Percentiles rank a stretch among this genome's conserved stretches.
These are phyloP conservation scores for Hypsizygus marmoreus DNA, from an alignment of 768 basidiomycete genomes.

Conservation along the genomic window DNA sequence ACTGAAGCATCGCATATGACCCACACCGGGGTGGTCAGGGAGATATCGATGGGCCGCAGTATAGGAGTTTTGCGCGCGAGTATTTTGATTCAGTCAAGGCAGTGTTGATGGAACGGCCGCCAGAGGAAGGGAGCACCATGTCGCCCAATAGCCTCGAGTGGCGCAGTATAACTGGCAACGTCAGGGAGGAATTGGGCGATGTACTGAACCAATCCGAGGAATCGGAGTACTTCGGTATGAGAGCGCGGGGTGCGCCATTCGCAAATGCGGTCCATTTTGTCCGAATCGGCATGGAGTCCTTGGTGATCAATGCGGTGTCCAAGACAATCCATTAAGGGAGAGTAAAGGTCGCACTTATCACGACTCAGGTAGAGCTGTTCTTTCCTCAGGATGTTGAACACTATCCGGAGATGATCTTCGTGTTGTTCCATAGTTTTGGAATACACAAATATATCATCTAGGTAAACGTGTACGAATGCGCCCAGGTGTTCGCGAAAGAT, in stretches of 20 bases:
- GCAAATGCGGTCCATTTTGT: conserved; percentile 24
- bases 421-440: conserved; percentile 10
- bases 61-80: neutral
- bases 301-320: conserved; percentile 31
- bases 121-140: conserved; percentile 1
- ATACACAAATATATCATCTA: conserved; percentile 42
- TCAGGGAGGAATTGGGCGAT: too few relatives aligned
- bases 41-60: neutral
- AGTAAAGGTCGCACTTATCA: conserved; percentile 13
- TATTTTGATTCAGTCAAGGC: neutral
- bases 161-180: too few relatives aligned
- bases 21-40: neutral
- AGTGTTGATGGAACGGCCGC: neutral
- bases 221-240: too few relatives aligned
- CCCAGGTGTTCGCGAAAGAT: conserved; percentile 42
- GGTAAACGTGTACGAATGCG: conserved; percentile 40
- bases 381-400: neutral
- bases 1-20: neutral
- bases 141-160: too few relatives aligned
- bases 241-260: conserved; percentile 15
- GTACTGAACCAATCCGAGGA: too few relatives aligned
- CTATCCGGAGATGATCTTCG: neutral
- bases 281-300: conserved; percentile 27
- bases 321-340: conserved; percentile 25
- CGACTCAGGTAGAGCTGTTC: neutral